Conservation (phyloP, 805 yeast species). For the Aciculoconidium aculeatum region DNA sequence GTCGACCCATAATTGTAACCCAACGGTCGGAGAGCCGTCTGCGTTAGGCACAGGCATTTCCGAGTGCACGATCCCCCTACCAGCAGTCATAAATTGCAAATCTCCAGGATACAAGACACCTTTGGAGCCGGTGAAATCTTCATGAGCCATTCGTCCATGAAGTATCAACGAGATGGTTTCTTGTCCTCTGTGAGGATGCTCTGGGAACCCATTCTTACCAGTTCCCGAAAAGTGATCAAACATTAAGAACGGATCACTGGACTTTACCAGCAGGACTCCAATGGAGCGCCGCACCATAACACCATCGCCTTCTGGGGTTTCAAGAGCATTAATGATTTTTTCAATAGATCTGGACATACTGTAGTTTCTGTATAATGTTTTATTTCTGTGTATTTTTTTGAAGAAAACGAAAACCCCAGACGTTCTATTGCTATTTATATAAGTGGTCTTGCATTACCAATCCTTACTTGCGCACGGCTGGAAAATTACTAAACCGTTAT, state of each 20-base stretch:
- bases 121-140: constrained; percentile 77
- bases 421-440: no score
- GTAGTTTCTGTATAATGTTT: no score
- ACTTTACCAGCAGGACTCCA: constrained; percentile 62
- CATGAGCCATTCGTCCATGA: constrained; percentile 69
- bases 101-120: constrained; percentile 80
- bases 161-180: constrained; percentile 67
- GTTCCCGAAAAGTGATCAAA: constrained; percentile 69
- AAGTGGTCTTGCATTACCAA: no score
- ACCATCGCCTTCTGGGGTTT: constrained; percentile 82
- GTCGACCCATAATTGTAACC: constrained; percentile 88
- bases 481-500: no score
- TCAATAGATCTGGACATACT: constrained; percentile 23
- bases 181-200: constrained; percentile 79
- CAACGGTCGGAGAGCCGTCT: constrained; percentile 43
- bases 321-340: constrained; percentile 43
- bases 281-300: constrained; percentile 78
- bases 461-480: no score
- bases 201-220: constrained; percentile 72
- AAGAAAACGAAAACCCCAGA: no score
- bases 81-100: constrained; percentile 91
- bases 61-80: constrained; percentile 77
- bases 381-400: no score
- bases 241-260: constrained; percentile 77
- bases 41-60: constrained; percentile 70